A percentile compares a stretch with the other conserved stretches of the same genome.
Evolutionary conservation across 805 yeast species (phyloP).

Genomic region (Ogataea paradorogensis): DNA sequence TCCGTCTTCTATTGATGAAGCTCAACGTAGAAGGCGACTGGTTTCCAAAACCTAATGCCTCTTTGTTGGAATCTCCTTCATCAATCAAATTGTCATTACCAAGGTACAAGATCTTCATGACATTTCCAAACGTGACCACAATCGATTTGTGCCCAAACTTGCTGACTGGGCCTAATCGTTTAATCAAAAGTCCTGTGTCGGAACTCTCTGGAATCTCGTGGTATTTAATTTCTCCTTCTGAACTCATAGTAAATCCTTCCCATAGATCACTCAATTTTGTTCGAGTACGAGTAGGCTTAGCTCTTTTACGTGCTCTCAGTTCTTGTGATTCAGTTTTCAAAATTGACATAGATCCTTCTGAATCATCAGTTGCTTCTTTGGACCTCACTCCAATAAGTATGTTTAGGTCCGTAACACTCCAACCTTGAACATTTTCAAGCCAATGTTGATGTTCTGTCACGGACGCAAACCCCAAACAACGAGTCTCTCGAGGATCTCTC

Average conservation of each 20-base stretch:
- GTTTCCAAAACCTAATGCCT: constrained; percentile 33
- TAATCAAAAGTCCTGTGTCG: constrained; percentile 46
- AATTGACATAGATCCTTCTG: not conserved
- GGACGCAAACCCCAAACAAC: constrained; percentile 82
- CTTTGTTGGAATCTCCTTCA: constrained; percentile 48
- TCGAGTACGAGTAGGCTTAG: constrained; percentile 6
- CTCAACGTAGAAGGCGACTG: constrained; percentile 30
- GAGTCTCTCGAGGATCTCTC: constrained; percentile 87
- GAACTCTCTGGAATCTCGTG: constrained; percentile 56
- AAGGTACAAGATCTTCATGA: constrained; percentile 66
- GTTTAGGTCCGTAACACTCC: constrained; percentile 79
- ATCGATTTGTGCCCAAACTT: constrained; percentile 78
- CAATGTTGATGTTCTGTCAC: constrained; percentile 69
- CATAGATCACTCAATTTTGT: constrained; percentile 44
- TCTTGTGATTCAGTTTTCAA: too few species aligned
- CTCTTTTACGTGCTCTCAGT: not conserved
- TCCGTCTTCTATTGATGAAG: constrained; percentile 37
- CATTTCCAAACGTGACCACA: constrained; percentile 70
- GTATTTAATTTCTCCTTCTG: constrained; percentile 58
- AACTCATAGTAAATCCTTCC: constrained; percentile 81
- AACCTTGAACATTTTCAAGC: constrained; percentile 63
- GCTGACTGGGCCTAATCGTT: constrained; percentile 57
- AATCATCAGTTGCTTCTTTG: constrained; percentile 35
- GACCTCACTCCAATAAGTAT: constrained; percentile 65
- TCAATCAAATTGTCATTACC: constrained; percentile 74